phyloP scores from a whole-genome alignment of 2,329 filamentous ascomycete species.

The Nannizziopsis arthrosporioides region DNA sequence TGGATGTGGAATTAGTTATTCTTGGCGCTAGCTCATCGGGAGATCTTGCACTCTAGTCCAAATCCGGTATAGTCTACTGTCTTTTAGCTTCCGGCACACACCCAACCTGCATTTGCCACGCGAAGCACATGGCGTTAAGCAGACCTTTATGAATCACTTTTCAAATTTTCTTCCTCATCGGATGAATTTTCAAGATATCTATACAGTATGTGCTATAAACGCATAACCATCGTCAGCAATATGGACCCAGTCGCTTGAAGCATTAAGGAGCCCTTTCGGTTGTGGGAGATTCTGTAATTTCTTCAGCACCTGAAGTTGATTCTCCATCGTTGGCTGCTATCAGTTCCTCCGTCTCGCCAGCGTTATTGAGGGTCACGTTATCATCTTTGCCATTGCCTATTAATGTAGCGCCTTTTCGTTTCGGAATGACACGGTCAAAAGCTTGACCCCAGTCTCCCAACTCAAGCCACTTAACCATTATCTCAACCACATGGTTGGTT shows the following conservation, averaged over 20 bases:
- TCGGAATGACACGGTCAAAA: conserved; percentile 78
- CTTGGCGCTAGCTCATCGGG: background rate
- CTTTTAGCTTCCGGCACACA: background rate
- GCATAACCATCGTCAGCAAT: too few relatives aligned
- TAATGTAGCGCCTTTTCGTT: conserved; percentile 50
- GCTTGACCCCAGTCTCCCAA: conserved; percentile 82
- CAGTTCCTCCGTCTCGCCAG: conserved; percentile 5
- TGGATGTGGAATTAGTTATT: conserved; percentile 4
- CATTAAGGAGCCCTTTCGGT: too few relatives aligned
- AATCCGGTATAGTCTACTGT: background rate
- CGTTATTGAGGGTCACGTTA: conserved; percentile 1
- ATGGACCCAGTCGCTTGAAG: too few relatives aligned
- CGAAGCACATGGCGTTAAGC: background rate
- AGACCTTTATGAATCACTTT: too few relatives aligned
- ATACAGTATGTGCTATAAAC: too few relatives aligned
- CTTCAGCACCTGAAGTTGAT: background rate
- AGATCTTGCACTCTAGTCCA: background rate
- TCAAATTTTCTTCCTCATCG: too few relatives aligned
- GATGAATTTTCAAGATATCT: too few relatives aligned
- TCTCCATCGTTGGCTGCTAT: background rate
- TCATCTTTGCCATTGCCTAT: conserved; percentile 6
- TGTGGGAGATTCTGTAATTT: too few relatives aligned
- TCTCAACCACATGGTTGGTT: conserved; percentile 93
- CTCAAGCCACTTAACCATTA: conserved; percentile 90
- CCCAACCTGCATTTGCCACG: background rate